Percentiles rank a stretch among this genome's conserved stretches.
phyloP scores from a whole-genome alignment of 805 yeast genomes.

The Yarrowia porcina region DNA sequence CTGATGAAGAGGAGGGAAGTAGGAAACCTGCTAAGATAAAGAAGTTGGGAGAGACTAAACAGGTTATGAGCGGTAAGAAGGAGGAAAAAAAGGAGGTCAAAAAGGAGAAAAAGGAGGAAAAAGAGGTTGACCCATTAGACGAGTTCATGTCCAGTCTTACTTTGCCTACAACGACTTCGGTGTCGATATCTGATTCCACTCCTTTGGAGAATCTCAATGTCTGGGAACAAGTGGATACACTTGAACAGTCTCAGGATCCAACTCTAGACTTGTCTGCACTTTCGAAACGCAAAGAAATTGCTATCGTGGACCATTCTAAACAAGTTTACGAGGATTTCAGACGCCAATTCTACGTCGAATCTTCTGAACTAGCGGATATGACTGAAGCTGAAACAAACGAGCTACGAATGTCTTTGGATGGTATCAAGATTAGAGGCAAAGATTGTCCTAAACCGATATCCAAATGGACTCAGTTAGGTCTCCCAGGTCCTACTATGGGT shows the following conservation, averaged over 20 bases:
- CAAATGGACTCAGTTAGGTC: slow-evolving; percentile 79
- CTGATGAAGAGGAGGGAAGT: not conserved
- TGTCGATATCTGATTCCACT: slow-evolving; percentile 27
- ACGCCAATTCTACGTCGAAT: slow-evolving; percentile 61
- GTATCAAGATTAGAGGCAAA: slow-evolving; percentile 63
- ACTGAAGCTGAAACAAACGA: slow-evolving; percentile 55
- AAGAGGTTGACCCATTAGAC: slow-evolving; percentile 45
- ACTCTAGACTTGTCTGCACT: slow-evolving; percentile 38
- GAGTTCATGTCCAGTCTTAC: slow-evolving; percentile 42
- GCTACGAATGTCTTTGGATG: slow-evolving; percentile 53
- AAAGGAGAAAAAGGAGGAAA: too few species aligned
- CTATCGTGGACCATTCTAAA: slow-evolving; percentile 46
- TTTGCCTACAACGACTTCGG: slow-evolving; percentile 23
- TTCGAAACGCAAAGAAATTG: slow-evolving; percentile 47
- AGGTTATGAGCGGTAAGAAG: not conserved
- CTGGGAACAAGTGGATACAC: slow-evolving; percentile 34
- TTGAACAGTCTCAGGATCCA: slow-evolving; percentile 34
- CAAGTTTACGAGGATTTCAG: slow-evolving; percentile 52
- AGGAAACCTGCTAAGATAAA: not conserved
- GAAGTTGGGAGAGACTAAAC: slow-evolving; percentile 8
- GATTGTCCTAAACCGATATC: slow-evolving; percentile 61
- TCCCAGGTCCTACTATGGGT: slow-evolving; percentile 56
- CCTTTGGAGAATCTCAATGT: slow-evolving; percentile 25
- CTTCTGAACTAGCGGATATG: slow-evolving; percentile 49
- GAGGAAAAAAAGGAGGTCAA: too few species aligned